Conservation (phyloP, 2,329 filamentous ascomycete species). For the Dactylonectria macrodidyma region DNA sequence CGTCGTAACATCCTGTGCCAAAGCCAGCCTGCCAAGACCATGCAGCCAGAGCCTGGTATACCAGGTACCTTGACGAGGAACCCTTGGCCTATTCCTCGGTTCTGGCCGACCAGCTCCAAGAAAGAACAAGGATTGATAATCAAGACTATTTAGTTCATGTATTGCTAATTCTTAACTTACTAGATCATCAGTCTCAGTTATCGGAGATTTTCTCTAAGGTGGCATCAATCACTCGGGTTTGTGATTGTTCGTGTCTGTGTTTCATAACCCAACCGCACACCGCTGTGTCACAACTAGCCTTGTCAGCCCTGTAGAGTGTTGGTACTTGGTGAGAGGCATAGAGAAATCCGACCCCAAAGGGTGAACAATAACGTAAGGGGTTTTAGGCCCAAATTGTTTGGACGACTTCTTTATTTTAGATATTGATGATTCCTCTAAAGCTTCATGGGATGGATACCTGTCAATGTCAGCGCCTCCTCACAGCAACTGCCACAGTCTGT, state of each 20-base stretch:
- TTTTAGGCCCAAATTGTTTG: not conserved
- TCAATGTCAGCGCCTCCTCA: not conserved
- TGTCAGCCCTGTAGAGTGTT: not conserved
- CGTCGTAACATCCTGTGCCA: not conserved
- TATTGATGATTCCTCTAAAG: not conserved
- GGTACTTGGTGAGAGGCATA: not conserved
- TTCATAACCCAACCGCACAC: not conserved
- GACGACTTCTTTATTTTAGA: not conserved
- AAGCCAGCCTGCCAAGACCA: not conserved
- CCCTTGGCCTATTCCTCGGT: conserved; percentile 18
- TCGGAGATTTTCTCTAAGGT: not conserved
- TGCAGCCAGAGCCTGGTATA: not conserved
- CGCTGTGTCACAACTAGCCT: not conserved
- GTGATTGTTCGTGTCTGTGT: not conserved
- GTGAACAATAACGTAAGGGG: not conserved
- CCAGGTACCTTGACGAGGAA: conserved; percentile 10
- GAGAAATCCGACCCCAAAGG: not conserved
- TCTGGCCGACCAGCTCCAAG: conserved; percentile 19
- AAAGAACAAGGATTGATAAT: not conserved
- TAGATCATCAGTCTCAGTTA: not conserved
- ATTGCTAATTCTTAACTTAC: not conserved
- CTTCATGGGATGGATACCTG: not conserved
- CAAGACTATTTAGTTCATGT: not conserved
- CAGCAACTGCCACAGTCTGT: not conserved
- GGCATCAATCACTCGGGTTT: not conserved